Conservation (phyloP, 1,284 basidiomycete genomes). For the Microbotryum silenes-acaulis region DNA sequence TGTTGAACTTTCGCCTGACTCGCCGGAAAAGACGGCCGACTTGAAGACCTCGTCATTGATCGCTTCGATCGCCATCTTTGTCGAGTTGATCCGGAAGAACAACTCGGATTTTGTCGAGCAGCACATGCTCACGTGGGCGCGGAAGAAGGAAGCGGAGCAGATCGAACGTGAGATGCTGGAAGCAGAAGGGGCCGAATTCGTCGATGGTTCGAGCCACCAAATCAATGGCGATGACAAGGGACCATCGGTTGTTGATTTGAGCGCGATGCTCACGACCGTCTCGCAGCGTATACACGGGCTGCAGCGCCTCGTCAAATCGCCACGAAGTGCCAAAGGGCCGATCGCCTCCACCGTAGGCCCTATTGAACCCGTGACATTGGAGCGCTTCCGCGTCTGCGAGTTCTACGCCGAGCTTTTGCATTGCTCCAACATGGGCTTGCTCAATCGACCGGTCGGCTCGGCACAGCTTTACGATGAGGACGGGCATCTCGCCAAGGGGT, state of each 20-base stretch:
- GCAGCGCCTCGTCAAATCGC: conserved; percentile 61
- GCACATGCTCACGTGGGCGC: conserved; percentile 42
- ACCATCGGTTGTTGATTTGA: conserved; percentile 75
- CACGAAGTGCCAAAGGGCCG: conserved; percentile 52
- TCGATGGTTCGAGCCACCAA: conserved; percentile 38
- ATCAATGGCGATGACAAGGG: conserved; percentile 70
- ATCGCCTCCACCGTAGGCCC: conserved; percentile 45
- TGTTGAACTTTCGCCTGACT: background rate
- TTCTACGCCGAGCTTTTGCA: conserved; percentile 94
- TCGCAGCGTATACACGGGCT: conserved; percentile 63
- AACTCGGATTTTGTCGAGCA: conserved; percentile 99
- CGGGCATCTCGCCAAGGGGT: conserved; percentile 21
- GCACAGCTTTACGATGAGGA: conserved; percentile 13
- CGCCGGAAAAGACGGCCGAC: conserved; percentile 44
- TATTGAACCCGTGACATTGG: conserved; percentile 78
- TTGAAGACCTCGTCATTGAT: conserved; percentile 80
- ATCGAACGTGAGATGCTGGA: conserved; percentile 37
- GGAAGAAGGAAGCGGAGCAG: conserved; percentile 38
- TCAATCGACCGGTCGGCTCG: conserved; percentile 58
- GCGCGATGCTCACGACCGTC: conserved; percentile 70
- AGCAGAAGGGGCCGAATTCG: conserved; percentile 57
- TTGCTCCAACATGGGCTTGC: conserved; percentile 93
- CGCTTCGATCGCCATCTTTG: conserved; percentile 79
- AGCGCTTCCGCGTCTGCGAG: conserved; percentile 95
- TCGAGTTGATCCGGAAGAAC: conserved; percentile 96